Evolutionary conservation across 2,329 filamentous ascomycete genomes (phyloP).

Genomic region (Talaromyces funiculosus): DNA sequence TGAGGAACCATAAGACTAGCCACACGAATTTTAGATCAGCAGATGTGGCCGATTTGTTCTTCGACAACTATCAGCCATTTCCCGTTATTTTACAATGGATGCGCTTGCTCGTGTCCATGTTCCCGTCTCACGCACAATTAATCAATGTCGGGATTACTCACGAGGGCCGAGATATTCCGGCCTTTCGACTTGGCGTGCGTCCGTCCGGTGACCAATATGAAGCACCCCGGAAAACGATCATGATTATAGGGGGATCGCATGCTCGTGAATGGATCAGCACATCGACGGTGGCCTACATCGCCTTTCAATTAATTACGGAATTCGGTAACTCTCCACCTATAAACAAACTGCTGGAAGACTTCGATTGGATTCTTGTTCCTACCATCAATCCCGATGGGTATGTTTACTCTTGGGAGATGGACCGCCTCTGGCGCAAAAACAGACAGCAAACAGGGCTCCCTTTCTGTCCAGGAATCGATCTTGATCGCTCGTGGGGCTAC

Average conservation of each 20-base stretch:
- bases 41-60: slow-evolving; percentile 64
- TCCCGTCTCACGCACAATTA: slow-evolving; percentile 69
- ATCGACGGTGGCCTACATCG: slow-evolving; percentile 83
- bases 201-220: slow-evolving; percentile 42
- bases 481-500: slow-evolving; percentile 81
- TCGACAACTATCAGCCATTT: slow-evolving; percentile 84
- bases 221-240: slow-evolving; percentile 63
- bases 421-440: slow-evolving; percentile 93
- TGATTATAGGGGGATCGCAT: slow-evolving; percentile 82
- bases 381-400: slow-evolving; percentile 92
- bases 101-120: slow-evolving; percentile 82
- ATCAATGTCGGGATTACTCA: slow-evolving; percentile 77
- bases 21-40: slow-evolving; percentile 18
- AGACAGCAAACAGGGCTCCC: slow-evolving; percentile 70
- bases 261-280: slow-evolving; percentile 95
- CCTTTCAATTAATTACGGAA: slow-evolving; percentile 78
- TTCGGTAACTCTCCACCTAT: slow-evolving; percentile 68
- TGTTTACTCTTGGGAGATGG: slow-evolving; percentile 84
- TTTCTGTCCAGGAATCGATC: slow-evolving; percentile 81
- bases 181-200: slow-evolving; percentile 66
- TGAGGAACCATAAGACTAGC: slow-evolving; percentile 18
- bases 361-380: slow-evolving; percentile 84
- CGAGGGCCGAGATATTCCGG: slow-evolving; percentile 81
- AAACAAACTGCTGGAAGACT: slow-evolving; percentile 72
- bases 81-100: slow-evolving; percentile 87